Base-by-base conservation (phyloP, 148 eudicot genomes). In the Cornus kousa region DNA sequence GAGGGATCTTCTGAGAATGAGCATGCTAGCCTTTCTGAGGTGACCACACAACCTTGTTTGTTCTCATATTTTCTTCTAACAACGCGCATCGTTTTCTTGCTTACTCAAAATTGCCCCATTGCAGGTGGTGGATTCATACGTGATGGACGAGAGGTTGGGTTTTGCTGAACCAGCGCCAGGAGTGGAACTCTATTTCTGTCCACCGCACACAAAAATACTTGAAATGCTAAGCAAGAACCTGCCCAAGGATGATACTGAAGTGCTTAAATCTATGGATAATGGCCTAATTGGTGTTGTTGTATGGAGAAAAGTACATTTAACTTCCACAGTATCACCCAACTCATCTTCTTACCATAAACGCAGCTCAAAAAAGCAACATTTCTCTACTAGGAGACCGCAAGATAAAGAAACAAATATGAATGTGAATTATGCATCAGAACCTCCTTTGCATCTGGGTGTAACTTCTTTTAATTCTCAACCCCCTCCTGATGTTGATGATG, bases 231-330 rank as follows among this genome's bases (percentile, higher is more conserved):
- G 83, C 81, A 88, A 83, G 78, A 87, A 87, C 77, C 87, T 92
- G 40, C 78, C 89, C 39, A 91, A 88, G 76, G 82, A 84, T 79
- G 85, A 84, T 70, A 85, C 88, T 23, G 88, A 88, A 62, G 81
- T 81, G 46, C 75, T 87, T 31, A 85, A 85, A 71, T 75, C 90
- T 62, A 81, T 86, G 17, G 93, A 92, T 71, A 89, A 87, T 84
- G 97, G 97, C 69, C 79, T 96, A 81, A 92, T 96, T 84, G 99
- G 98, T 80, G 84, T 94, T 70, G 85, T 94, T 86, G 97, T 96
- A 87, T 96, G 97, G 98, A 86, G 97, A 85, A 92, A 85, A 89
- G 81, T 83, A 82, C 94, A 89, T 79, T 76, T 89, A 77, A 84
- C 85, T 80, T 83, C 89, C 72, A 75, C 78, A 68, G 84, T 91